These are phyloP conservation scores for Fusarium graminum DNA, from an alignment of 2,329 filamentous ascomycete species.

Conservation along the genomic window DNA sequence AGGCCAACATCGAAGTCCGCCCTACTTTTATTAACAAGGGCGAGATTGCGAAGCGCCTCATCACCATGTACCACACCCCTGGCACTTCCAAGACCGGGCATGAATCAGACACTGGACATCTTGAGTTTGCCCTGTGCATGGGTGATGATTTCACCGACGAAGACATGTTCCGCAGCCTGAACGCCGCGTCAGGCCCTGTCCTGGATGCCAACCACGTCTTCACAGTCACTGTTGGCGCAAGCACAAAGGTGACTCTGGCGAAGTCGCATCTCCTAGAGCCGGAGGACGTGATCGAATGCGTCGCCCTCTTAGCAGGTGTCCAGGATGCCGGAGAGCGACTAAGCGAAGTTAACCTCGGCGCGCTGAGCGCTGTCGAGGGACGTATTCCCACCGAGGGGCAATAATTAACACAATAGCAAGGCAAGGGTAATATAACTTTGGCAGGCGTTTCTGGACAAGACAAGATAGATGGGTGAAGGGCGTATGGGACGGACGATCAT, in stretches of 20 bases:
- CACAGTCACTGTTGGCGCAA: slow-evolving; percentile 91
- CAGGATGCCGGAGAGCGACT: slow-evolving; percentile 56
- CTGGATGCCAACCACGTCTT: slow-evolving; percentile 77
- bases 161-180: slow-evolving; percentile 92
- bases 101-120: slow-evolving; percentile 61
- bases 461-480: slow-evolving; percentile 43
- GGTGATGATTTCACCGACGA: slow-evolving; percentile 98
- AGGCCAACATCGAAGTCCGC: slow-evolving; percentile 97
- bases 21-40: slow-evolving; percentile 98
- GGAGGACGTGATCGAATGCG: slow-evolving; percentile 82
- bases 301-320: slow-evolving; percentile 67
- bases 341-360: slow-evolving; percentile 68
- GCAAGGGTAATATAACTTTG: slow-evolving; percentile 31
- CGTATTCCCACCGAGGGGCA: slow-evolving; percentile 58
- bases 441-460: slow-evolving; percentile 45
- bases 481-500: slow-evolving; percentile 28
- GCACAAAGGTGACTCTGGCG: slow-evolving; percentile 90
- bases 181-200: slow-evolving; percentile 67
- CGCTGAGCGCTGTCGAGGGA: slow-evolving; percentile 66
- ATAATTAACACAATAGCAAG: slow-evolving; percentile 23
- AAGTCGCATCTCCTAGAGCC: slow-evolving; percentile 92
- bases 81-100: slow-evolving; percentile 61
- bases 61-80: slow-evolving; percentile 75
- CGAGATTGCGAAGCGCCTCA: slow-evolving; percentile 87
- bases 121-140: slow-evolving; percentile 90